Conservation (phyloP, 495 filamentous ascomycete species). For the Stereocaulon alpinum region DNA sequence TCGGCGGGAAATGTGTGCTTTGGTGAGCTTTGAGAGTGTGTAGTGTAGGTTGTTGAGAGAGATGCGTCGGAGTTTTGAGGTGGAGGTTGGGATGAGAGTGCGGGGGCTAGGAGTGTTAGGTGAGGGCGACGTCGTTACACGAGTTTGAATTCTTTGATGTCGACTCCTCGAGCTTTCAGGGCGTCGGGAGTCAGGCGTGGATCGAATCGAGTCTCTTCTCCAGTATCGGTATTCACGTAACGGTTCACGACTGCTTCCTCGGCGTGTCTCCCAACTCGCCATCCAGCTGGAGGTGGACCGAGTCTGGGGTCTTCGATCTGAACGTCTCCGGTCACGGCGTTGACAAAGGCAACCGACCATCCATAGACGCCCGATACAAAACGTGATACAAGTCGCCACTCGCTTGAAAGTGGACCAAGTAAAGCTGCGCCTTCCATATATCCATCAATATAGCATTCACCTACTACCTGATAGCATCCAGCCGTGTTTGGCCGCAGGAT, state of each 20-base stretch:
- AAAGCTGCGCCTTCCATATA: not conserved
- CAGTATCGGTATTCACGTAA: not conserved
- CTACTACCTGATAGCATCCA: not conserved
- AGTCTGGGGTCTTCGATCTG: conserved; percentile 3
- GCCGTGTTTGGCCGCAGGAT: conserved; percentile 5
- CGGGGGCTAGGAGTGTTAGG: no score
- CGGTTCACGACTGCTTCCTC: not conserved
- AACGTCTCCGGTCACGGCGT: not conserved
- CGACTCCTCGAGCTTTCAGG: conserved; percentile 3
- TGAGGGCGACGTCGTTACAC: not conserved
- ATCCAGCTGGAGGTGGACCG: conserved; percentile 3
- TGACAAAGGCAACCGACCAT: not conserved
- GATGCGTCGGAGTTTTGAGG: no score
- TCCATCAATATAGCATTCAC: conserved; percentile 8
- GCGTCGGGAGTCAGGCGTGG: not conserved
- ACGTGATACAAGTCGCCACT: not conserved
- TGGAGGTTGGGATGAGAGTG: no score
- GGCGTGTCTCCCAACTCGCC: not conserved
- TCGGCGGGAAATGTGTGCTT: no score
- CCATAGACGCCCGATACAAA: not conserved
- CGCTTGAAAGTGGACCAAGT: not conserved
- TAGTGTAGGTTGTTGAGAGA: no score
- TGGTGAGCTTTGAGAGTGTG: no score
- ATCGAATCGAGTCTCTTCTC: not conserved
- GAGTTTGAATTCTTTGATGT: not conserved